Conservation (phyloP, 208 protist species). For the Herpetomonas tarakana region DNA sequence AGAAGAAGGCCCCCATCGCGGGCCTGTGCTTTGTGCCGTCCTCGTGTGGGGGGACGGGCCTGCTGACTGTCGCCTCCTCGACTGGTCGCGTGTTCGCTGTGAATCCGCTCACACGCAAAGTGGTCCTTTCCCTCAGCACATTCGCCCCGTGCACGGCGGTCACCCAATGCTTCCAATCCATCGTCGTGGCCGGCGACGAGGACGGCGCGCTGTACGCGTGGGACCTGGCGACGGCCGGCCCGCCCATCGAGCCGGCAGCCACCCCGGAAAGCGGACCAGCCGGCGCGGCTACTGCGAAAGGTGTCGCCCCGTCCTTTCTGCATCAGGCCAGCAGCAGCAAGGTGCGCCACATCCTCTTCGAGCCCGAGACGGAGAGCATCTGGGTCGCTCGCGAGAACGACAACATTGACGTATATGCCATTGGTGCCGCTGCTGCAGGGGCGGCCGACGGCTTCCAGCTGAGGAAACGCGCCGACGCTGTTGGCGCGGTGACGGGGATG, state of each 20-base stretch:
- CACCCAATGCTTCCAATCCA: constrained; percentile 33
- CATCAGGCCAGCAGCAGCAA: constrained; percentile 32
- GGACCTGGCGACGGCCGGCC: constrained; percentile 30
- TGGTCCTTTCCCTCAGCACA: constrained; percentile 31
- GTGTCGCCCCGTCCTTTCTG: background rate
- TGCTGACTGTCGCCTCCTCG: constrained; percentile 25
- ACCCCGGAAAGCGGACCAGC: too few species aligned
- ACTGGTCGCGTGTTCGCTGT: constrained; percentile 45
- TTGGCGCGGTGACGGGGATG: constrained; percentile 52
- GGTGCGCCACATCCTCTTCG: constrained; percentile 47
- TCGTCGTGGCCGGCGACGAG: constrained; percentile 53
- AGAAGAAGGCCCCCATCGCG: constrained; percentile 38
- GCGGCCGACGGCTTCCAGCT: constrained; percentile 11
- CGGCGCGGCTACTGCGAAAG: too few species aligned
- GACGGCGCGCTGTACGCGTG: constrained; percentile 55
- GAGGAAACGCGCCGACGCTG: constrained; percentile 15
- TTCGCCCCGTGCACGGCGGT: constrained; percentile 49
- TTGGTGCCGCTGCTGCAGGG: constrained; percentile 7
- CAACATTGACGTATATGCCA: constrained; percentile 55
- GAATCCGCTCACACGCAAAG: constrained; percentile 35
- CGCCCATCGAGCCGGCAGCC: constrained; percentile 25
- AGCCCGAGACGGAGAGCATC: constrained; percentile 46
- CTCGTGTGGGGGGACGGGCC: constrained; percentile 11
- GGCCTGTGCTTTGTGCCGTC: constrained; percentile 44
- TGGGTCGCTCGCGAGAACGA: constrained; percentile 66